Base-by-base conservation (phyloP, 2,329 filamentous ascomycete genomes). In the Pyricularia sp. region DNA sequence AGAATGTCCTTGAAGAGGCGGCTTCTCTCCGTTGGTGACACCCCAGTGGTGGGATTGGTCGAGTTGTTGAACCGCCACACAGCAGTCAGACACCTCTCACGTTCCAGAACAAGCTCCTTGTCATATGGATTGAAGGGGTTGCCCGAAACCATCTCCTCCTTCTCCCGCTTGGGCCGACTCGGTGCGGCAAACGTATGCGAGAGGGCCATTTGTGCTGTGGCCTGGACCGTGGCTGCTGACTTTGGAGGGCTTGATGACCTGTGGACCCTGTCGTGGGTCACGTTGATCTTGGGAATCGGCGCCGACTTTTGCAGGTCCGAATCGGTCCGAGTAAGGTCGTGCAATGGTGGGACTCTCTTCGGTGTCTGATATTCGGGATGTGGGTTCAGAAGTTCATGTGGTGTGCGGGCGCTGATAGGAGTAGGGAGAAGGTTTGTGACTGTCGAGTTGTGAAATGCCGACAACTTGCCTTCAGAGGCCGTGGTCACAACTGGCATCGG, bases 61-160 rank as follows among this genome's bases (percentile, higher is more conserved):
- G 89, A 88, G 73, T 89, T 91, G 76, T 97, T 97, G 78, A 94
- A 97, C 63, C 87, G 82, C 83, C 88, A 93, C 70, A 93, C 87
- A 4, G 91, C 91, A 13, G 85, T 83, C 68, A 86, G 88, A 77
- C 93, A 97, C 65, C 88, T 84, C 72, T 94, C 87, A n/a, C 93
- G 88, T 71, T 97, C 93, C 24, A 90, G 82, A 16, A 90, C 83
- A 5, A 99, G 82, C 70, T 91, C 88, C 66, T 86, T 84, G 72
- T 91, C 87, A 68, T 88, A 93, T 7, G 90, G 90, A 67, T 87
- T 87, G 75, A 91, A 97, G n/a, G 85, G 82, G 55, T 89, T 83
- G 13, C 90, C 90, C 35, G 82, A 81, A 19, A 96, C 78, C 93
- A 97, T 97, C 73, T 94, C 91, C 66, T 96, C 89, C 75, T 94